Conservation (phyloP, 2,329 filamentous ascomycete genomes). For the Triangularia setosa region DNA sequence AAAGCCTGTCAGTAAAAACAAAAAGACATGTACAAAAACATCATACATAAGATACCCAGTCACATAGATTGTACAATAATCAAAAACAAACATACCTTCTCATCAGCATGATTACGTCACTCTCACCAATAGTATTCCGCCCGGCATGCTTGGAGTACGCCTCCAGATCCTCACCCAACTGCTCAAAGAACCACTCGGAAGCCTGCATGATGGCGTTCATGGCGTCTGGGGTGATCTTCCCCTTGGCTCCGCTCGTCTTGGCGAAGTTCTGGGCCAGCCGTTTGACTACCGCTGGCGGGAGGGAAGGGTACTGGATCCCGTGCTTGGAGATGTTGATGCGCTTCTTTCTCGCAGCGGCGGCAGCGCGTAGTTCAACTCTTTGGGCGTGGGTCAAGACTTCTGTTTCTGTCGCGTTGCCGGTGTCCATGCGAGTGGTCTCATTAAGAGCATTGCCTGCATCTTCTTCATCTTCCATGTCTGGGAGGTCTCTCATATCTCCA, state of each 20-base stretch:
- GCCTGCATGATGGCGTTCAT: slow-evolving; percentile 73
- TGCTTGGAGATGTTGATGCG: slow-evolving; percentile 61
- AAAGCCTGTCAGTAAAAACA: slow-evolving; percentile 26
- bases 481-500: slow-evolving; percentile 10
- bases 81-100: slow-evolving; percentile 55
- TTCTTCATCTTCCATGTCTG: slow-evolving; percentile 16
- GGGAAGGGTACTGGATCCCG: slow-evolving; percentile 70
- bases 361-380: slow-evolving; percentile 6
- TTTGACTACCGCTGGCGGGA: slow-evolving; percentile 72
- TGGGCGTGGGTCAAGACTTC: slow-evolving; percentile 15
- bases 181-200: slow-evolving; percentile 89
- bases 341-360: slow-evolving; percentile 35
- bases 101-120: slow-evolving; percentile 78
- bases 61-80: slow-evolving; percentile 32
- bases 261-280: slow-evolving; percentile 67
- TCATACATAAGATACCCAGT: slow-evolving; percentile 26
- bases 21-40: slow-evolving; percentile 27
- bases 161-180: slow-evolving; percentile 73
- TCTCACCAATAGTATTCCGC: slow-evolving; percentile 80
- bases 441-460: slow-evolving; percentile 5
- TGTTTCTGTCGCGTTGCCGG: slow-evolving; percentile 13
- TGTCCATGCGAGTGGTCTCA: background rate
- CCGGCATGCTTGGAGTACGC: slow-evolving; percentile 79
- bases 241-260: slow-evolving; percentile 61
- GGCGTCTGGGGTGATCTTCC: slow-evolving; percentile 69